These are phyloP conservation scores for Calonectria montana DNA, from an alignment of 2,329 filamentous ascomycete species.

Conservation along the genomic window DNA sequence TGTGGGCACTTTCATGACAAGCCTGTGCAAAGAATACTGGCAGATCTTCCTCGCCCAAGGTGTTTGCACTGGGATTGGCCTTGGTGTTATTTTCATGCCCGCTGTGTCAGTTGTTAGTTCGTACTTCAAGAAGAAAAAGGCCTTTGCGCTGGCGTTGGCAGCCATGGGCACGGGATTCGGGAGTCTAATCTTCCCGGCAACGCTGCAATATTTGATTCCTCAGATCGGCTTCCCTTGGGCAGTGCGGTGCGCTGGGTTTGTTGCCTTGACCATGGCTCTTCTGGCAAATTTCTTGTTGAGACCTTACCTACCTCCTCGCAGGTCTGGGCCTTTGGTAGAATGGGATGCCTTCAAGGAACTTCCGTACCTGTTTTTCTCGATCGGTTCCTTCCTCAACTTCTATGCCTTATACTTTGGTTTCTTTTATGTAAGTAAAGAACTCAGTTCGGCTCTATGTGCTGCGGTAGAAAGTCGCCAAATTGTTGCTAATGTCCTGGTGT, in stretches of 20 bases:
- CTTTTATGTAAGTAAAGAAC: conserved; percentile 56
- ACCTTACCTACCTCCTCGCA: conserved; percentile 60
- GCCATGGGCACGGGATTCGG: conserved; percentile 69
- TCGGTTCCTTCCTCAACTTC: conserved; percentile 59
- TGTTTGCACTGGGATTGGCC: conserved; percentile 62
- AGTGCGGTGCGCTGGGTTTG: conserved; percentile 72
- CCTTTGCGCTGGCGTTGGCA: conserved; percentile 69
- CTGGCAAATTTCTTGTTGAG: conserved; percentile 54
- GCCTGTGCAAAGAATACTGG: conserved; percentile 59
- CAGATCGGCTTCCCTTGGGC: conserved; percentile 72
- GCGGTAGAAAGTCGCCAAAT: conserved; percentile 24
- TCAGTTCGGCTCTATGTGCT: conserved; percentile 48
- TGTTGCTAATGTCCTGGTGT: conserved; percentile 13
- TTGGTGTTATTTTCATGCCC: conserved; percentile 69
- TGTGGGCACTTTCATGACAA: conserved; percentile 61
- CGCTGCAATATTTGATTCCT: conserved; percentile 68
- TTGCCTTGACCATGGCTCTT: conserved; percentile 61
- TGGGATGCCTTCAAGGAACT: conserved; percentile 67
- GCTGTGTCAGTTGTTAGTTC: conserved; percentile 70
- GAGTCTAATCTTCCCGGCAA: conserved; percentile 66
- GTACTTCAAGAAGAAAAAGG: conserved; percentile 68
- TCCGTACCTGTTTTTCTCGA: conserved; percentile 64
- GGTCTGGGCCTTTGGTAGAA: conserved; percentile 64
- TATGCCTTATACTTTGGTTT: conserved; percentile 54
- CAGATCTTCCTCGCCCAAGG: conserved; percentile 67